Conservation (phyloP, 2,329 filamentous ascomycete genomes). For the Calycina marina region DNA sequence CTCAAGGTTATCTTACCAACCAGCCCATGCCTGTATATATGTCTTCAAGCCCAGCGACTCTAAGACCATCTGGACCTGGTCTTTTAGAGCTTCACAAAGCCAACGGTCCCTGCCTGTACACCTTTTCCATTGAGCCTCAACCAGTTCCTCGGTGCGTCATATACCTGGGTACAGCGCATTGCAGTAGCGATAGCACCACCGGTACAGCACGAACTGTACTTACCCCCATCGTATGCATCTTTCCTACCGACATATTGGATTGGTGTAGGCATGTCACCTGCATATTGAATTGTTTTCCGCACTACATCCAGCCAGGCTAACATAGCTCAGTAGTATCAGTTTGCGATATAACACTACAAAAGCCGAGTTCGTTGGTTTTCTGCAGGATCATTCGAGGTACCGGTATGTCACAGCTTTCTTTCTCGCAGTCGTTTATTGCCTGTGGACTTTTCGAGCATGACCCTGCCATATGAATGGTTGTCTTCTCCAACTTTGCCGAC, state of each 20-base stretch:
- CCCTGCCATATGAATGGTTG: too few species aligned
- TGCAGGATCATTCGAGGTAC: too few species aligned
- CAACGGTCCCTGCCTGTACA: slow-evolving; percentile 12
- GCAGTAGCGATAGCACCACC: slow-evolving; percentile 6
- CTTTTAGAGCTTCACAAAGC: slow-evolving; percentile 10
- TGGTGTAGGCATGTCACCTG: slow-evolving; percentile 13
- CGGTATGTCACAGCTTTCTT: too few species aligned
- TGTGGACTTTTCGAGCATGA: too few species aligned
- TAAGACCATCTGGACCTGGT: slow-evolving; percentile 15
- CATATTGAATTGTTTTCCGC: too few species aligned
- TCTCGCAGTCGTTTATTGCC: too few species aligned
- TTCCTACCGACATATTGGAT: slow-evolving; percentile 10
- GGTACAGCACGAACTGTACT: slow-evolving; percentile 2
- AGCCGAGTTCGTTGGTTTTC: too few species aligned
- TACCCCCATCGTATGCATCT: slow-evolving; percentile 12
- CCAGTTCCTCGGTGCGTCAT: slow-evolving; percentile 12
- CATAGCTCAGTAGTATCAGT: too few species aligned
- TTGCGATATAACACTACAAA: too few species aligned
- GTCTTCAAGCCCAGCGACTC: slow-evolving; percentile 16
- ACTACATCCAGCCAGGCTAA: too few species aligned
- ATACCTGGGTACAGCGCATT: slow-evolving; percentile 8
- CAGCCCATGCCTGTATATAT: slow-evolving; percentile 22
- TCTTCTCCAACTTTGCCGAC: too few species aligned
- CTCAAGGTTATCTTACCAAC: slow-evolving; percentile 14
- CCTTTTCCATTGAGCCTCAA: slow-evolving; percentile 13